Percentiles rank a stretch among this genome's conserved stretches.
These are phyloP conservation scores for Carex pumila DNA, from an alignment of 176 grass and related monocot species.

Conservation along the genomic window DNA sequence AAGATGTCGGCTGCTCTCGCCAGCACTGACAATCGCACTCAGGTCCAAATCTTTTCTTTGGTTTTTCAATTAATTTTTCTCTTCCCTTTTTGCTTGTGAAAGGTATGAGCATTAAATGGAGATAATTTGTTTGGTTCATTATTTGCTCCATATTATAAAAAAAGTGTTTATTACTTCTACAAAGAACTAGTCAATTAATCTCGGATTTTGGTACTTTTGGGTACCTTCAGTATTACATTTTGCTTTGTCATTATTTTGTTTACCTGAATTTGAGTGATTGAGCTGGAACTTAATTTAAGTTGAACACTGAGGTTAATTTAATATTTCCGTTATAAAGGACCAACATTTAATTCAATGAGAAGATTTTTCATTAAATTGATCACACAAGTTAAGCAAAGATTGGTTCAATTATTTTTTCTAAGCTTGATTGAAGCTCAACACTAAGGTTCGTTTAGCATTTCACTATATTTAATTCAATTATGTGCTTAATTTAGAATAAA, in stretches of 20 bases:
- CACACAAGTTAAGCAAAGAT: background rate
- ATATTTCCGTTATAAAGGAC: background rate
- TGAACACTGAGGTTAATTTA: background rate
- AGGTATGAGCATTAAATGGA: background rate
- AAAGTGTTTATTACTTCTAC: background rate
- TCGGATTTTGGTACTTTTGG: background rate
- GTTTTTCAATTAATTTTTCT: background rate
- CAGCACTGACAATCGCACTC: conserved; percentile 76
- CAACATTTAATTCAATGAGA: background rate
- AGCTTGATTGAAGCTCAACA: too few species aligned
- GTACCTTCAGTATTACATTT: background rate
- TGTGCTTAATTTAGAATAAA: too few species aligned
- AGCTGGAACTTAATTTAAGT: background rate
- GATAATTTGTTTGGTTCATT: background rate
- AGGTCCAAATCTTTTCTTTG: conserved; percentile 30
- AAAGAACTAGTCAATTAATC: background rate
- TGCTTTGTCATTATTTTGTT: background rate
- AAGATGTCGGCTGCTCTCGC: conserved; percentile 76
- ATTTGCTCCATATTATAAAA: background rate
- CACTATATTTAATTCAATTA: too few species aligned
- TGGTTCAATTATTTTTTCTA: background rate
- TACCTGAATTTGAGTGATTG: background rate
- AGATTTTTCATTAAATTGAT: background rate
- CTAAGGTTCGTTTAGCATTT: too few species aligned
- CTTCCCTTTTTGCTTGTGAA: background rate